A percentile compares a stretch with the other conserved stretches of the same genome.
Evolutionary conservation across 2,329 filamentous ascomycete species (phyloP).

Genomic region (Magnaporthiopsis rhizophila): DNA sequence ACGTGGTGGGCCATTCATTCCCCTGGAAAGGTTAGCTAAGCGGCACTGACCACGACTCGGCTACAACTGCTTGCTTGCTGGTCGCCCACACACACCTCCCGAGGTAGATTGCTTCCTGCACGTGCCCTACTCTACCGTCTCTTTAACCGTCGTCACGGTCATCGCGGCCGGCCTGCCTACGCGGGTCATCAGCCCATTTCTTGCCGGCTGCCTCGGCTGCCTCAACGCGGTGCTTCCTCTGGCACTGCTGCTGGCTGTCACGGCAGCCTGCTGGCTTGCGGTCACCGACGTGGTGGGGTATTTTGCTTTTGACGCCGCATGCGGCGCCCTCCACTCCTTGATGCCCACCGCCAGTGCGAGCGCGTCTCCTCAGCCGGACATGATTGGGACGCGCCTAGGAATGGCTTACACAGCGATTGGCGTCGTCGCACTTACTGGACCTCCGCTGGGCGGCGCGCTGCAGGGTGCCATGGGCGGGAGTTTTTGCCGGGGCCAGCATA

Average conservation of each 20-base stretch:
- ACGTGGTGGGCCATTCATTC: background rate
- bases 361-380: constrained; percentile 1
- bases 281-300: constrained; percentile 31
- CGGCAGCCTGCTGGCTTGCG: constrained; percentile 45
- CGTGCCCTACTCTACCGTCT: constrained; percentile 21
- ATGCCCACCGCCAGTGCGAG: constrained; percentile 14
- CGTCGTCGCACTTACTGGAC: constrained; percentile 3
- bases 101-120: constrained; percentile 4
- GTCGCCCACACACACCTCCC: background rate
- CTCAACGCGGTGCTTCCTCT: constrained; percentile 27
- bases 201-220: constrained; percentile 14
- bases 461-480: constrained; percentile 8
- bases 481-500: constrained; percentile 3
- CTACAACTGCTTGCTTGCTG: background rate
- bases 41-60: background rate
- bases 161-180: constrained; percentile 14
- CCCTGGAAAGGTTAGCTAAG: background rate
- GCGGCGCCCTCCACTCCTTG: constrained; percentile 24
- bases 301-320: constrained; percentile 35
- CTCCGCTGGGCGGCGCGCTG: constrained; percentile 5
- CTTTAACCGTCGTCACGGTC: constrained; percentile 12
- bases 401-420: constrained; percentile 1
- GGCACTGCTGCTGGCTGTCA: constrained; percentile 40
- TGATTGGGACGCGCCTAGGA: constrained; percentile 3
- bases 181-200: constrained; percentile 18